Evolutionary conservation across 106 monocot species (phyloP), one percentile per base, ranked within the genome.

Genomic region (Acanthochlamys bracteata): DNA sequence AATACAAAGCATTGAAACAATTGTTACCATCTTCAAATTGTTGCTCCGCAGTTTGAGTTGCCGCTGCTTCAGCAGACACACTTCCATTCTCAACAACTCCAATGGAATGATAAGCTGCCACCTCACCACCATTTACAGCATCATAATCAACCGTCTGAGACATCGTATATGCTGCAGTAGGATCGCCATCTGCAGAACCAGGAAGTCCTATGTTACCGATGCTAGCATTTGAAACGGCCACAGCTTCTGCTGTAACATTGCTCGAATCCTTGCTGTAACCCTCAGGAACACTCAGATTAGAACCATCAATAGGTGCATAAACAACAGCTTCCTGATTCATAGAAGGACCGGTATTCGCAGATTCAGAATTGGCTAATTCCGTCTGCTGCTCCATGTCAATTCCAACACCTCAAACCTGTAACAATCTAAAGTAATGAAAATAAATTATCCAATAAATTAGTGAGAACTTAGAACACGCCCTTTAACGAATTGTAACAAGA

Each of bases 11-110:
- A 55, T 6, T 54, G 41, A 57, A 41, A 45, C 23, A 45, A 39
- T 4, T 19, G 22, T 25, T 73, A 82, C 86, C 90, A 47, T 77
- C 80, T 22, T 63, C 67, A 69, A 71, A 75, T 12, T 77, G 75
- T 59, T 80, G 74, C 12, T 49, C 49, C 26, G 69, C 78, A 27
- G 70, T 41, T 53, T 65, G 65, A 61, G 51, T 21, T 24, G 24
- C 70, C 39, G 60, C 67, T 22, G 47, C 53, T 19, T 64, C 82
- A 67, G 39, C 73, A 24, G 75, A 24, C 21, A 55, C 57, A 63
- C 25, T 53, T 53, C 86, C 86, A 74, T 78, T 83, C 57, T 75
- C 80, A 19, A 60, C 16, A 71, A 54, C 70, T 46, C 45, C 78
- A 7, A 75, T 19, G 13, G 80, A 58, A 25, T 78, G 76, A 71